These are phyloP conservation scores for Syncephalastrum contaminatum DNA, from an alignment of 371 early-diverging fungal species.

Conservation along the genomic window DNA sequence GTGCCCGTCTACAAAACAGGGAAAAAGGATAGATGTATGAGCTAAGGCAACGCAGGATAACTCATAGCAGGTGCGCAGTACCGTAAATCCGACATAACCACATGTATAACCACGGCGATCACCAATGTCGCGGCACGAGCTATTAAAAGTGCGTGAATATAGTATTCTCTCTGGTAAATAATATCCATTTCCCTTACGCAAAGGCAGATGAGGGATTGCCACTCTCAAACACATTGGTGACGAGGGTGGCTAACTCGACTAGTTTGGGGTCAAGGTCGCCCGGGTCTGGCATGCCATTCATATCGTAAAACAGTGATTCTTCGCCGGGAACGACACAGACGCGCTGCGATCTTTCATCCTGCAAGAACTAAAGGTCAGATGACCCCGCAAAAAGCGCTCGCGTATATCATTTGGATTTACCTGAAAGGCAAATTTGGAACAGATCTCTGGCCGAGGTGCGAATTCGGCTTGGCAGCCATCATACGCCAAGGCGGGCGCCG, in stretches of 20 bases:
- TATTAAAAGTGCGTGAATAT: conserved; percentile 5
- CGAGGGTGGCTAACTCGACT: conserved; percentile 27
- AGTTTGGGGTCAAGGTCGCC: conserved; percentile 10
- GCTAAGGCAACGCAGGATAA: not conserved
- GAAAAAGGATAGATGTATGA: not conserved
- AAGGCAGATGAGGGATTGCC: conserved; percentile 29
- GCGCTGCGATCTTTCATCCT: conserved; percentile 10
- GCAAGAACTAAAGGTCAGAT: not conserved
- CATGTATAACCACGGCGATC: conserved; percentile 42
- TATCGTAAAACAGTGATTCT: conserved; percentile 31
- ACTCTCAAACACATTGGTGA: conserved; percentile 45
- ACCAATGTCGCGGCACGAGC: conserved; percentile 32
- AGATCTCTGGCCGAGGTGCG: not conserved
- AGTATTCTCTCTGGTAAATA: not conserved
- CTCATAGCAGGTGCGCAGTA: conserved; percentile 1
- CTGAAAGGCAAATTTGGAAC: conserved; percentile 8
- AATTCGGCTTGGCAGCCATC: conserved; percentile 9
- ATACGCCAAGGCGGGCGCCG: not conserved
- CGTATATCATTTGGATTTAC: not conserved
- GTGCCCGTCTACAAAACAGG: conserved; percentile 41
- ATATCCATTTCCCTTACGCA: conserved; percentile 24
- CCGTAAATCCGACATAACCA: conserved; percentile 58
- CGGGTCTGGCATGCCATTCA: conserved; percentile 23
- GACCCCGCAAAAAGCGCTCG: too few relatives aligned
- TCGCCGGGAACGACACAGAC: conserved; percentile 21